Conservation (phyloP, 129 eudicot genomes). For the Apium graveolens region DNA sequence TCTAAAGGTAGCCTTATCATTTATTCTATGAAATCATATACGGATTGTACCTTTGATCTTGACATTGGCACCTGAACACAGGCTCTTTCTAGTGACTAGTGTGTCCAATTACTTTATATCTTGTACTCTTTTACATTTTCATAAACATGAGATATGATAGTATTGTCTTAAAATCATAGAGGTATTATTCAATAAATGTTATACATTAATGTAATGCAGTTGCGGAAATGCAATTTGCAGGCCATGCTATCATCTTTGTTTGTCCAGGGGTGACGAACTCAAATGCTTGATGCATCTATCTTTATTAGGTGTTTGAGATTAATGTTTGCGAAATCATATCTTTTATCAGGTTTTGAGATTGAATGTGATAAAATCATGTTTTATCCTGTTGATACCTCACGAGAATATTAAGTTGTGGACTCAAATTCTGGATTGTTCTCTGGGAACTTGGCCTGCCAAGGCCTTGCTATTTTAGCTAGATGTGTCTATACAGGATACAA, state of each 20-base stretch:
- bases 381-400: too few species aligned
- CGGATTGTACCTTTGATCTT: not conserved
- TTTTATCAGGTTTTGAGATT: too few species aligned
- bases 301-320: too few species aligned
- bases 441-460: too few species aligned
- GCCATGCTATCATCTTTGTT: not conserved
- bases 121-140: not conserved
- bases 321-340: too few species aligned
- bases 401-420: too few species aligned
- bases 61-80: not conserved
- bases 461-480: not conserved
- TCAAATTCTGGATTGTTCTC: too few species aligned
- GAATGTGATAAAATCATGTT: too few species aligned
- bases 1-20: not conserved
- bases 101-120: not conserved
- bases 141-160: not conserved
- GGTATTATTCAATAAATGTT: not conserved
- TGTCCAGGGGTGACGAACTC: not conserved
- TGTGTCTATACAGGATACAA: too few species aligned
- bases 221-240: not conserved
- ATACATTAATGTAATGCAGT: not conserved
- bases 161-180: too few species aligned
- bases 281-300: too few species aligned
- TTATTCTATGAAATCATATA: not conserved
- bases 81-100: not conserved